Evolutionary conservation across 1,284 basidiomycete genomes (phyloP).

Genomic region (Ustilago vetiveriae): DNA sequence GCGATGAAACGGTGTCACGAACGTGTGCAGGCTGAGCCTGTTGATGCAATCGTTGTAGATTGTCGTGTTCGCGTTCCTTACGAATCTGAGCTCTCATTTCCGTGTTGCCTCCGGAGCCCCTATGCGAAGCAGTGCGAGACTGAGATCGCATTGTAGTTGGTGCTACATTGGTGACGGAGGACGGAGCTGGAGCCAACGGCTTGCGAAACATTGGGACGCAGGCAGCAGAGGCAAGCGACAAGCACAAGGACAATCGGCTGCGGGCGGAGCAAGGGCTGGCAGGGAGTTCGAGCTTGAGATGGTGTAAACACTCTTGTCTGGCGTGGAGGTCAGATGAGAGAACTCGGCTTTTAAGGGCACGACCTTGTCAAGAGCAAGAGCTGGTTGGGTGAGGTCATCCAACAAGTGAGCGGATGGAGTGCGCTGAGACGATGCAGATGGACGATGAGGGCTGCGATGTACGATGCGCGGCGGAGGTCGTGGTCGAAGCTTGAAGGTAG

Average conservation of each 20-base stretch:
- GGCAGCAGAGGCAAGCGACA: background rate
- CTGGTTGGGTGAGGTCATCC: background rate
- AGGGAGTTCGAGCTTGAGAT: constrained; percentile 9
- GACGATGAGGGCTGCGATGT: constrained; percentile 13
- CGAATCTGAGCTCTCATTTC: constrained; percentile 50
- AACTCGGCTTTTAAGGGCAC: background rate
- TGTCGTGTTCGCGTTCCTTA: constrained; percentile 43
- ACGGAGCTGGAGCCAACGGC: constrained; percentile 20
- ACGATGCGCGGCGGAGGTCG: constrained; percentile 2
- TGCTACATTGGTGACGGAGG: constrained; percentile 33
- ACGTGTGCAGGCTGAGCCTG: background rate
- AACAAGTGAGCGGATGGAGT: background rate
- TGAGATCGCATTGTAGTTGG: constrained; percentile 24
- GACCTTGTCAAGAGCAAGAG: background rate
- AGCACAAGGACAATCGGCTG: constrained; percentile 1
- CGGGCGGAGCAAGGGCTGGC: background rate
- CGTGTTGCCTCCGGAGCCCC: constrained; percentile 48
- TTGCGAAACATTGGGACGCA: constrained; percentile 31
- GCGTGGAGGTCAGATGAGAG: background rate
- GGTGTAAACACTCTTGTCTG: constrained; percentile 1
- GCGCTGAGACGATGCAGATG: background rate
- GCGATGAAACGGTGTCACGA: constrained; percentile 2
- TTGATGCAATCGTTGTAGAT: constrained; percentile 4
- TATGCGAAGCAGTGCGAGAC: constrained; percentile 34
- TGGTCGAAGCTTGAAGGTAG: constrained; percentile 1